Base-by-base conservation (phyloP, 179 eudicot genomes). In the Beta corolliflora region DNA sequence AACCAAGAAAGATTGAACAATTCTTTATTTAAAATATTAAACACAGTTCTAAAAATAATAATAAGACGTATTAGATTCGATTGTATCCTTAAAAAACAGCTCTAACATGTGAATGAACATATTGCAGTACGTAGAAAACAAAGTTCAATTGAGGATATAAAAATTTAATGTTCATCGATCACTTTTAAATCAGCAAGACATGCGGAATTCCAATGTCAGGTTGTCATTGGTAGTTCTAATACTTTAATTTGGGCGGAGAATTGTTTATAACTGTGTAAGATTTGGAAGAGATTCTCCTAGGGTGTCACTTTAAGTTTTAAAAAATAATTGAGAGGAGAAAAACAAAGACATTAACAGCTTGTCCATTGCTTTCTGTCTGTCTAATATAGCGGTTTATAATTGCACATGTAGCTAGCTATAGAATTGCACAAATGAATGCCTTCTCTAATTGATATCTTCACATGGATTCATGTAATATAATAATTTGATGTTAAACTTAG, bases 221-320 rank as follows among this genome's bases (percentile, higher is more conserved):
- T 66, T 19, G 11, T 46, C 16, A 48, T 72, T 72, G 76, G 44
- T 53, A 71, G 19, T 1, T 71, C 6, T 45, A 21, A 71, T n/a
- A 71, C 58, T 71, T 71, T 52, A 50, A 19, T 12, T 73, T 15
- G 21, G 46, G 48, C 10, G 21, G 9, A 41, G 54, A 46, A 48
- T 60, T 50, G 61, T 13, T 41, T 19, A 41, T 13, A n/a, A 77
- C 77, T 69, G 77, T 71, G 77, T 53, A 64, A 79, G 82, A 83
- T 83, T 66, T 83, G 69, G 66, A 71, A 67, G 79, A 79, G 82
- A 79, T 83, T 83, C 85, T 79, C 56, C 13, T 18, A 83, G 76
- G 76, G 74, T 55, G 50, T 79, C 75, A 67, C 79, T 74, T 79
- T 68, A 74, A 13, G 36, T 56, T 61, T 16, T 48, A n/a, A 64